Base-by-base conservation (phyloP, 2,329 filamentous ascomycete species). In the Venturia pyrina region DNA sequence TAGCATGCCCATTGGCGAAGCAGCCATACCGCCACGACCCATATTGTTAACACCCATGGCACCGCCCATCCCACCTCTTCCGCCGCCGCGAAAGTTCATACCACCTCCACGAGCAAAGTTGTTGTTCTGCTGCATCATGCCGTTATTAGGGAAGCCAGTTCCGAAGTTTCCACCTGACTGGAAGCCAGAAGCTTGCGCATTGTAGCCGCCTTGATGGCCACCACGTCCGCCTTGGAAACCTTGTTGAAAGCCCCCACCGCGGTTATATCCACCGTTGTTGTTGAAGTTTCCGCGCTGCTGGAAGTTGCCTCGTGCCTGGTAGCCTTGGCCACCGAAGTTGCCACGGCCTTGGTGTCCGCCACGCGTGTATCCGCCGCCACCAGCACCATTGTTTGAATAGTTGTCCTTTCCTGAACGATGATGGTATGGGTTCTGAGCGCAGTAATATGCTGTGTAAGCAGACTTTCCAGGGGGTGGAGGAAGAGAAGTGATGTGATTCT, bases 211-310 rank as follows among this genome's bases (percentile, higher is more conserved):
- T 40, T 53, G 64, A 56, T 67, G 28, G 65, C 66, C 41, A 46
- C 66, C 48, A 60, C 64, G 48, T 37, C 24, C 21, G 65, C 63
- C 48, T 53, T 67, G 56, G 73, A 68, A 61, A 24, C 41, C 46
- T 40, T 67, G 40, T 44, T 61, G 64, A 34, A 69, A 71, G 60
- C 70, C 71, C 53, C 73, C 73, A 68, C 73, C 73, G 10, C 71
- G 70, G 43, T 72, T 72, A 28, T 77, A 84, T 70, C 82, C 81
- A 46, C 82, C 83, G 64, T 82, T 80, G 77, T 83, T 84, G 68
- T 78, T 81, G 66, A 74, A 76, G 41, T 70, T 70, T 40, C 72
- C 74, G 46, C 73, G 72, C 60, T 67, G 28, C 67, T 43, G 69
- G 66, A 68, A 66, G 15, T 73, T 75, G 71, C 80, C 83, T 48